phyloP scores from a whole-genome alignment of 2,329 filamentous ascomycete genomes.

The Sclerotiophoma versabilis region DNA sequence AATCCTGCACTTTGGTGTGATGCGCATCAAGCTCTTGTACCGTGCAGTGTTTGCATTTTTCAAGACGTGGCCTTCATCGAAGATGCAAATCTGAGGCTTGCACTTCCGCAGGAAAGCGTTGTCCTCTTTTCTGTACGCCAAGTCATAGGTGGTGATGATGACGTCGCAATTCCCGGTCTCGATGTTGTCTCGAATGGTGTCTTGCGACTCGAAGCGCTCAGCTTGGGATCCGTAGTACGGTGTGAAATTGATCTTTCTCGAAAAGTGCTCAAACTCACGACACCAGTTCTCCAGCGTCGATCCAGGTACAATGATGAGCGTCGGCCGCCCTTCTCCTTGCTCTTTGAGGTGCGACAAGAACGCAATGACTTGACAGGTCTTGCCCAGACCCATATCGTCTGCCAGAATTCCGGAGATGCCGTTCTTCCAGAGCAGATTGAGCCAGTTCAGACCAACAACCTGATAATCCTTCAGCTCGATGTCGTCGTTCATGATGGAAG shows the following conservation, averaged over 20 bases:
- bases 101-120: conserved; percentile 68
- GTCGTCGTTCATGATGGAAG: conserved; percentile 76
- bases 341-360: conserved; percentile 86
- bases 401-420: conserved; percentile 88
- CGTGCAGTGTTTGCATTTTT: conserved; percentile 86
- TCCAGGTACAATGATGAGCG: conserved; percentile 88
- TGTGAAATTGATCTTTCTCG: conserved; percentile 74
- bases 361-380: conserved; percentile 95
- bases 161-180: conserved; percentile 66
- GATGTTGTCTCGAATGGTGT: conserved; percentile 69
- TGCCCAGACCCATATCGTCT: conserved; percentile 94
- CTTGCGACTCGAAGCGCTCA: conserved; percentile 72
- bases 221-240: conserved; percentile 75
- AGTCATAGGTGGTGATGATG: conserved; percentile 75
- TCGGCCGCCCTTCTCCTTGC: conserved; percentile 70
- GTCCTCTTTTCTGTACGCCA: conserved; percentile 67
- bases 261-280: conserved; percentile 86
- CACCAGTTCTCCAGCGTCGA: conserved; percentile 97
- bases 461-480: conserved; percentile 91
- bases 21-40: conserved; percentile 79
- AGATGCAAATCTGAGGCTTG: conserved; percentile 70
- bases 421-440: conserved; percentile 81
- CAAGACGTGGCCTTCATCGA: conserved; percentile 92
- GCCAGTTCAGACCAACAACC: conserved; percentile 93
- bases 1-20: conserved; percentile 82